A percentile compares a stretch with the other conserved stretches of the same genome.
Evolutionary conservation across 1,139 yeast genomes (phyloP).

Genomic region (Geotrichum histeridarum): DNA sequence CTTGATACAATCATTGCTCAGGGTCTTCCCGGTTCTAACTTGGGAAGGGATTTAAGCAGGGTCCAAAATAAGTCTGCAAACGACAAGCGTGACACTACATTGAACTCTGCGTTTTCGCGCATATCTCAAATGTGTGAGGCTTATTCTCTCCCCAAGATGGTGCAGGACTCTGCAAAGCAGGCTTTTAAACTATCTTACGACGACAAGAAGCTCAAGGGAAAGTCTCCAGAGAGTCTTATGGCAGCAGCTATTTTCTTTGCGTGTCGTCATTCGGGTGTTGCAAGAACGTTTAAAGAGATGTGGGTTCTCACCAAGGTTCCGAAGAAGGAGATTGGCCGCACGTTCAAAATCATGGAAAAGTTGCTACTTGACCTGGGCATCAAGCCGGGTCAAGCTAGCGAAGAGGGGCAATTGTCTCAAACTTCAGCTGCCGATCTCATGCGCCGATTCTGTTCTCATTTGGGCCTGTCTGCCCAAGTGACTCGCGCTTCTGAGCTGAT

Average conservation of each 20-base stretch:
- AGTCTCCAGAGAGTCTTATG: conserved; percentile 90
- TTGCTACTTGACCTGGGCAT: conserved; percentile 45
- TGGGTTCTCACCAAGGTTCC: conserved; percentile 95
- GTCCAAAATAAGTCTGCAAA: conserved; percentile 83
- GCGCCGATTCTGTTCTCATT: conserved; percentile 91
- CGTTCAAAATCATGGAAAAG: conserved; percentile 71
- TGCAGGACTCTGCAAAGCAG: conserved; percentile 96
- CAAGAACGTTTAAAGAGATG: conserved; percentile 92
- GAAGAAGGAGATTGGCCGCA: conserved; percentile 79
- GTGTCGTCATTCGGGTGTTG: conserved; percentile 89
- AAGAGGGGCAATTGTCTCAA: conserved; percentile 62
- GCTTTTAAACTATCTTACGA: conserved; percentile 90
- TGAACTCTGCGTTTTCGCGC: conserved; percentile 84
- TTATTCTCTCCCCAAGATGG: conserved; percentile 87
- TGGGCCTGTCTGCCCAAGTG: conserved; percentile 79
- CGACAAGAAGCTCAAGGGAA: conserved; percentile 80
- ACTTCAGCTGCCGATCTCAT: conserved; percentile 84
- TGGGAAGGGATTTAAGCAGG: conserved; percentile 81
- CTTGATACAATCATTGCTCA: conserved; percentile 88
- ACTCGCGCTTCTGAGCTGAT: conserved; percentile 92
- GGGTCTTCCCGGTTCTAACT: conserved; percentile 58
- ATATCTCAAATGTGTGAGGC: conserved; percentile 97
- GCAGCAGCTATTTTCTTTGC: conserved; percentile 95
- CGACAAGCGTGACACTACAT: conserved; percentile 80
- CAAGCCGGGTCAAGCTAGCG: conserved; percentile 32